Base-by-base conservation (phyloP, 2,329 filamentous ascomycete species). In the Penicillium thymicola region DNA sequence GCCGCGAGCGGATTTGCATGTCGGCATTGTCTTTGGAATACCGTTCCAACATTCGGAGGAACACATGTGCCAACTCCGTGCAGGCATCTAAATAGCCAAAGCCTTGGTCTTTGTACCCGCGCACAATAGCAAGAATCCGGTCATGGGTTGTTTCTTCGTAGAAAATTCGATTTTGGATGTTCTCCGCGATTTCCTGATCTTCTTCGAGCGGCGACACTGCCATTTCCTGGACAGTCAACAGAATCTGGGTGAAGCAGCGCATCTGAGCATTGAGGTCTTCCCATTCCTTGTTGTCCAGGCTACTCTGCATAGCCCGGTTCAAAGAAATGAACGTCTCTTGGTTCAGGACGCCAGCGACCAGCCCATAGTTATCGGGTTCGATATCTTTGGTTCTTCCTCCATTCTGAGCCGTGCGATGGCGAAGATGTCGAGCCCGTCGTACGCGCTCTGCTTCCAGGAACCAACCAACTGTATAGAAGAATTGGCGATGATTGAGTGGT, bases 181-280 rank as follows among this genome's bases (percentile, higher is more conserved):
- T 99, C 71, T 99, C 93, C 0, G 94, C 93, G 71, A 99, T 97
- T 66, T 97, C 94, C 69, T 96, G 89, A 64, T 99, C 90, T n/a
- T 97, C 92, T 60, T 97, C 92, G 30, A 90, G 83, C 0, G 84
- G 82, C 1, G 90, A 94, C 45, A 89, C 85, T 1, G 87, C 81
- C 92, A 99, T 97, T 59, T 95, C 90, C 67, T 96, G 92, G 2
- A 97, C 89, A 0, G 92, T 96, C 27, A 96, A 81, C 21, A 96
- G 80, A 63, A 97, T 94, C 70, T 97, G 92, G 0, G 92, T 97
- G 70, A 97, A 96, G 70, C 92, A 97, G 54, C 90, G 87, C 86
- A 97, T 94, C 46, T 89, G 87, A 0, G 93, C 88, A 54, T 92
- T 90, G 16, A 97, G 76, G 65, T 96, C 89, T 53, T 85, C 84